Conservation (phyloP, 805 yeast species). For the Blastobotrys robertii region DNA sequence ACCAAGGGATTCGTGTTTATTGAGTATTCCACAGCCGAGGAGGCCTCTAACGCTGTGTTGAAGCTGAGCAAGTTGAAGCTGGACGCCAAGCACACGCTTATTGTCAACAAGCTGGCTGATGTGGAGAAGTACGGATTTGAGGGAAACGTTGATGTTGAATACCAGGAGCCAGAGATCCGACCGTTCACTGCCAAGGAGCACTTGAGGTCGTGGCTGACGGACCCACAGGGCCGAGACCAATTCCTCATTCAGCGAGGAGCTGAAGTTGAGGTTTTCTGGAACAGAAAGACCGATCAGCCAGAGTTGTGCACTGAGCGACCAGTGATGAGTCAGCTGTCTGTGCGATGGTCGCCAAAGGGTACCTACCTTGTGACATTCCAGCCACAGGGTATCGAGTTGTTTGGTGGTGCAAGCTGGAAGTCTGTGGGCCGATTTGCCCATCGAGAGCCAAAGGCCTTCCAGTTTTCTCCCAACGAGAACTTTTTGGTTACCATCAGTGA, state of each 20-base stretch:
- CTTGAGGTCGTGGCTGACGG: slow-evolving; percentile 85
- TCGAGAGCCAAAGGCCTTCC: slow-evolving; percentile 79
- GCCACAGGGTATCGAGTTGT: slow-evolving; percentile 88
- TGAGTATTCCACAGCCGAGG: slow-evolving; percentile 58
- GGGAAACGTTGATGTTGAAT: slow-evolving; percentile 45
- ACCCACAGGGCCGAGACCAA: slow-evolving; percentile 84
- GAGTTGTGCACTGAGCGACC: slow-evolving; percentile 69
- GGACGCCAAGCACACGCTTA: slow-evolving; percentile 85
- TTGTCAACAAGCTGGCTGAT: slow-evolving; percentile 73
- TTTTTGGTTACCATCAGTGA: slow-evolving; percentile 86
- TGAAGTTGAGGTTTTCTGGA: slow-evolving; percentile 80
- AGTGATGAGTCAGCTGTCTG: slow-evolving; percentile 80
- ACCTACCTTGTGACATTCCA: slow-evolving; percentile 78
- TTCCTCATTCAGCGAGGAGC: slow-evolving; percentile 70
- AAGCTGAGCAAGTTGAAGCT: slow-evolving; percentile 80
- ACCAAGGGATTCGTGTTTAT: slow-evolving; percentile 78
- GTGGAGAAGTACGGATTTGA: slow-evolving; percentile 70
- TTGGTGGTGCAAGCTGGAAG: slow-evolving; percentile 84
- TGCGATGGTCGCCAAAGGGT: slow-evolving; percentile 90
- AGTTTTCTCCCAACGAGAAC: slow-evolving; percentile 87
- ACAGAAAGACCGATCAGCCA: slow-evolving; percentile 58
- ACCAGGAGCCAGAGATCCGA: slow-evolving; percentile 62
- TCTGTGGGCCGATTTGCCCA: slow-evolving; percentile 73
- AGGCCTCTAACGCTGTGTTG: slow-evolving; percentile 71
- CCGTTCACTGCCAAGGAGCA: slow-evolving; percentile 70